Evolutionary conservation across 805 yeast species (phyloP).

Genomic region (Torulaspora indica): DNA sequence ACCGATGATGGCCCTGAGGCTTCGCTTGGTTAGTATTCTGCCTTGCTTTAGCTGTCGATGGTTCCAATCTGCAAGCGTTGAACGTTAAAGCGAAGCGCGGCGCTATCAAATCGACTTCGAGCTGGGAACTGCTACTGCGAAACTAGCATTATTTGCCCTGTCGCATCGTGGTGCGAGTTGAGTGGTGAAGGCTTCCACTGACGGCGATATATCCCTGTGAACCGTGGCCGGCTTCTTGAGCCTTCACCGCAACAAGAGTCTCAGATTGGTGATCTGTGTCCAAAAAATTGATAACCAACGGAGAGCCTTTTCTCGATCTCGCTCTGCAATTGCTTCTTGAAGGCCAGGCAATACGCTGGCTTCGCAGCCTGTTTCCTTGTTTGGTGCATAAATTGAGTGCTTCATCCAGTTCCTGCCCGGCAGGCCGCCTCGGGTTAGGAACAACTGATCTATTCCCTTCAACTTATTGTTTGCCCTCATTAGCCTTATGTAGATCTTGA

Average conservation of each 20-base stretch:
- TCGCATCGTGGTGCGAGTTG: no score
- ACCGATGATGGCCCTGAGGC: no score
- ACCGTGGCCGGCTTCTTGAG: conserved; percentile 1
- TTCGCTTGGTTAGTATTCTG: no score
- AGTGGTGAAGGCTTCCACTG: no score
- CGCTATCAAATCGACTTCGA: neutral
- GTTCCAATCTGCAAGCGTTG: neutral
- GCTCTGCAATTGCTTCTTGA: conserved; percentile 48
- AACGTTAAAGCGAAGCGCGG: neutral
- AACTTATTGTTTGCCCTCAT: conserved; percentile 51
- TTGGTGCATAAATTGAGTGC: conserved; percentile 60
- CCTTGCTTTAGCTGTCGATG: no score
- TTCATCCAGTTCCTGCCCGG: conserved; percentile 54
- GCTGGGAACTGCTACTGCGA: no score
- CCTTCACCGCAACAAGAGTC: conserved; percentile 25
- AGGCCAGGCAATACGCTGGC: conserved; percentile 58
- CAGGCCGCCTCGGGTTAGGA: conserved; percentile 46
- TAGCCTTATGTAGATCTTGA: conserved; percentile 53
- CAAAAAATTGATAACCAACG: conserved; percentile 44
- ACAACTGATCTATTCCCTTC: conserved; percentile 52
- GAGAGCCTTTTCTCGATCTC: conserved; percentile 42
- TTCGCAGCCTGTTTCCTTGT: conserved; percentile 45
- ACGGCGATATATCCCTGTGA: no score
- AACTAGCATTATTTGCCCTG: no score
- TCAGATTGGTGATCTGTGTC: conserved; percentile 29